Base-by-base conservation (phyloP, 1,284 basidiomycete genomes). In the Cryptococcus wingfieldii region DNA sequence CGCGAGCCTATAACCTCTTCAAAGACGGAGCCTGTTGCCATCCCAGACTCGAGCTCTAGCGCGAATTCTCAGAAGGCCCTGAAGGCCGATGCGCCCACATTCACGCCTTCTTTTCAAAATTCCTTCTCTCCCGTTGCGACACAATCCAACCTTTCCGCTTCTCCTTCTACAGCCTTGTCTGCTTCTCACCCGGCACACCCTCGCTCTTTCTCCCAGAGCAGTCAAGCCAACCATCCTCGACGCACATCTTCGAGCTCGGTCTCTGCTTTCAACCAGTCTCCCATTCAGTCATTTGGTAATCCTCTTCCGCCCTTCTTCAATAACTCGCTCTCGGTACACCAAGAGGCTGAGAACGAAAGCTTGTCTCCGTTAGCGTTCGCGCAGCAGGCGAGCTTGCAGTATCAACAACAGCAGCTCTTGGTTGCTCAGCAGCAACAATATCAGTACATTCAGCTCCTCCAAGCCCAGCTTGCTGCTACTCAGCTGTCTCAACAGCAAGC, bases 41-140 rank as follows among this genome's bases (percentile, higher is more conserved):
- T 67, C 45, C 61, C 64, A 13, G 41, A 56, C 14, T 58, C 53
- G 23, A 51, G 61, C 16, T 51, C 59, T 4, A 47, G 55, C 12
- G 39, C 51, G 12, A 55, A 50, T 12, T 43, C 41, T 38, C 28
- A 60, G 23, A 72, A 69, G 37, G 72, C 72, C 55, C 63, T 77
- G 59, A 76, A 77, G 58, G 71, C 75, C 14, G 74, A 76, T 55
- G 75, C 75, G 3, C 72, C 72, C n/a, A 70, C 65, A 44, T 77
- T 77, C 44, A 74, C 71, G 2, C 75, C 75, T 28, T 69, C 69
- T 27, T 66, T 67, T 55, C 59, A 65, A 38, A 38, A 61, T 38
- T 42, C 69, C n/a, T 52, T 63, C 39, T 71, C 71, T 3, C 70
- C 70, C 4, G 59, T 57, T n/a, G 58, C 58, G n/a, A 65, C 61